These are phyloP conservation scores for Pythium rhizo-oryzae DNA, from an alignment of 352 stramenopile species.

Conservation along the genomic window DNA sequence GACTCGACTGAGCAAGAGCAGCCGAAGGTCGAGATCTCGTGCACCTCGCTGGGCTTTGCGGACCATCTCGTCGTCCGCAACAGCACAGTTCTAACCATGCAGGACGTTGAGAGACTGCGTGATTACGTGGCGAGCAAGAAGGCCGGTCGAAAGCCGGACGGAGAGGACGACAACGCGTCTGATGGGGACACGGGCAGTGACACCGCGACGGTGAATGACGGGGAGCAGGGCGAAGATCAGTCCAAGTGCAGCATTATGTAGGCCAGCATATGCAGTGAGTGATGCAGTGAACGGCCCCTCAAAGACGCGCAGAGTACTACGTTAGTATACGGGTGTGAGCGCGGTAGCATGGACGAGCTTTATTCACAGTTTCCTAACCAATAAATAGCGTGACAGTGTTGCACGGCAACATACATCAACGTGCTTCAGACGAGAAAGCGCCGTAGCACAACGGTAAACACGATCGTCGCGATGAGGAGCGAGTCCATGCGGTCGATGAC, in stretches of 20 bases:
- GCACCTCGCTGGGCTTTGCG: constrained; percentile 59
- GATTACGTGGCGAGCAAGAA: constrained; percentile 40
- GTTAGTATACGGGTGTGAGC: not conserved
- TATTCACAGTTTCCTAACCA: not conserved
- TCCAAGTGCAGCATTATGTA: constrained; percentile 25
- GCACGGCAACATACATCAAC: not conserved
- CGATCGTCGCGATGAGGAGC: constrained; percentile 57
- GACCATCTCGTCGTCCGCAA: constrained; percentile 79
- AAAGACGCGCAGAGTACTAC: no score
- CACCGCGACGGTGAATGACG: constrained; percentile 28
- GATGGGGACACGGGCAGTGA: not conserved
- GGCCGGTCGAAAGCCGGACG: not conserved
- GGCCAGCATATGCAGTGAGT: not conserved
- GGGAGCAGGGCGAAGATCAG: not conserved
- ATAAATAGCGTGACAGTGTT: constrained; percentile 12
- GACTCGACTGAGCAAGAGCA: constrained; percentile 36
- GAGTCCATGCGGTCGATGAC: constrained; percentile 63
- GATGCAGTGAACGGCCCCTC: no score
- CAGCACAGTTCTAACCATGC: constrained; percentile 78
- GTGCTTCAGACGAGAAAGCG: constrained; percentile 8
- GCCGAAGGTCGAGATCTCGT: constrained; percentile 59
- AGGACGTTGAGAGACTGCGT: constrained; percentile 70
- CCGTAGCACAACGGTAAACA: constrained; percentile 36
- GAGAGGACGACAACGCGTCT: not conserved
- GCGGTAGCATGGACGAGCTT: not conserved